Evolutionary conservation across 1,284 basidiomycete genomes (phyloP), one percentile per base, ranked within the genome.

Genomic region (Malassezia japonica): DNA sequence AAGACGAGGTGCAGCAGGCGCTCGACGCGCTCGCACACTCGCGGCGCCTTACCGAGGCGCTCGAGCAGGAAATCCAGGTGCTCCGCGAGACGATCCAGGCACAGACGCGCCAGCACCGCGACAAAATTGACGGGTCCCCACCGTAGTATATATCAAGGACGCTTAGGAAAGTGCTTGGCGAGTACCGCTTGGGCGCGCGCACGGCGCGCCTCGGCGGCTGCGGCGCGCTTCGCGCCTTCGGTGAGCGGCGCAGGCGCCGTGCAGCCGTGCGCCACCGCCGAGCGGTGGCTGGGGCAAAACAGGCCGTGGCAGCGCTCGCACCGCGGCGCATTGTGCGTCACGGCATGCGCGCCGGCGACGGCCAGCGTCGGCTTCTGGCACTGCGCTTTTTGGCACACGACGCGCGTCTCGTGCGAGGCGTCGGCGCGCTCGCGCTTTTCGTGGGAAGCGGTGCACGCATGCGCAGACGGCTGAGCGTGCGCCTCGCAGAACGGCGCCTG

Each of bases 1-100:
- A 45, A 1, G 43, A 40, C 8, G 43, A 59, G 46, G 29, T 56
- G 36, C 18, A 34, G 28, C 3, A 48, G 35, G 16, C 55, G 38
- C 15, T 50, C n/a, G 31, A 59, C 51, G 49, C 60, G 50, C 27
- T 63, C 48, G 58, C 56, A 16, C 25, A 52, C 21, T 62, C 62
- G 35, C 55, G 56, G 9, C 51, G 40, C 10, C 27, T 54, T 4
- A 44, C 46, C 10, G 46, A 54, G 41, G 36, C 23, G 21, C 25
- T 48, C 15, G 51, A 54, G 23, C 10, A 13, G 10, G 51, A 54
- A 8, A 42, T 54, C 5, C 33, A 32, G 6, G n/a, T 27, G 25
- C 34, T 54, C 1, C 51, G 36, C 20, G 36, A 24, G 10, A 21
- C 31, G 3, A 48, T 53, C 16, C 33, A 47, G 4, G 21, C 24